Base-by-base conservation (phyloP, 169 alveolate species). In the Perkinsus marinus region DNA sequence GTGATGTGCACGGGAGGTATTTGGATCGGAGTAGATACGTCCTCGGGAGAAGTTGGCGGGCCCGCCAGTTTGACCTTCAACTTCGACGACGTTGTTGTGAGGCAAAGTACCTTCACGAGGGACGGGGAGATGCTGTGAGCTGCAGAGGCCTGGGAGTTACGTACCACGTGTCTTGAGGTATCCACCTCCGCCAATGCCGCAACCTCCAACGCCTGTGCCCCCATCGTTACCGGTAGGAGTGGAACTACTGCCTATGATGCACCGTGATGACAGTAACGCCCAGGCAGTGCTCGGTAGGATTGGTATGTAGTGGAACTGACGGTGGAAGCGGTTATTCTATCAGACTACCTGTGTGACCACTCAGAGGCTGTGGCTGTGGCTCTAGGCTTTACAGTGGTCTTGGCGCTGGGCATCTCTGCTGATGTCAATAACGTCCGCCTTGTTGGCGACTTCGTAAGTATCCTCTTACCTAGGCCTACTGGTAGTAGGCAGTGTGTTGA, bases 341-440 rank as follows among this genome's bases (percentile, higher is more conserved):
- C 47, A 39, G 47, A 43, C 91, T 89, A 39, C 91, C 22, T 89
- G 68, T 89, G 91, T 93, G 17, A 94, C 92, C 89, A 39, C 41
- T 46, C 91, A 68, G 36, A 93, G 89, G 69, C 91, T 30, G 47
- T 90, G 16, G 79, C 90, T 9, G 91, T 92, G 46, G 90, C 90
- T 17, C 89, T 68, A 22, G 94, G 91, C 30, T 90, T 92, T 36
- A 89, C 92, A 22, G 69, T 94, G 47, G 95, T 94, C 47, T 41
- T 94, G 91, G 94, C 94, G 19, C 94, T 91, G 89, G 92, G 91
- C 7, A 68, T 93, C 36, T 92, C 92, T 13, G 68, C 68, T 37
- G 69, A 90, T 39, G 93, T 94, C n/a, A 90, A 93, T 90, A 92
- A 91, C 6, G 39, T 91, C 68, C 90, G 93, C 36, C 90, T 94